A percentile compares a stretch with the other conserved stretches of the same genome.
phyloP scores from a whole-genome alignment of 2,329 filamentous ascomycete species.

The Talaromyces sp. region DNA sequence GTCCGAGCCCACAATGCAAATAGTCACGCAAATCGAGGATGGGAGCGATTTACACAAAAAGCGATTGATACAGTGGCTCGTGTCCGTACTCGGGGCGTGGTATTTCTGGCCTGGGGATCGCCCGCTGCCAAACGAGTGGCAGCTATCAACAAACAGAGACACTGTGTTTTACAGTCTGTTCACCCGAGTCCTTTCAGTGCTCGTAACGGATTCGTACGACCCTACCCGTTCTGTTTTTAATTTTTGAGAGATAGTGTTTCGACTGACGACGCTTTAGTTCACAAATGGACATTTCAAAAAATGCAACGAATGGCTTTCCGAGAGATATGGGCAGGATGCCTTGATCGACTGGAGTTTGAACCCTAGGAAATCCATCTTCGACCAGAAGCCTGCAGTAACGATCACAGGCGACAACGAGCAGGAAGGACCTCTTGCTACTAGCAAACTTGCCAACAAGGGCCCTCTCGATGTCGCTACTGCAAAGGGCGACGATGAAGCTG shows the following conservation, averaged over 20 bases:
- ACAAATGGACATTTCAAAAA: slow-evolving; percentile 47
- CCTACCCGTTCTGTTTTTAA: not conserved
- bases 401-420: slow-evolving; percentile 1
- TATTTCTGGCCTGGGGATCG: slow-evolving; percentile 91
- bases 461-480: not conserved
- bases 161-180: slow-evolving; percentile 79
- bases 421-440: slow-evolving; percentile 14
- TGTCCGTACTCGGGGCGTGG: slow-evolving; percentile 74
- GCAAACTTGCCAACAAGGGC: slow-evolving; percentile 15
- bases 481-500: slow-evolving; percentile 11
- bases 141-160: slow-evolving; percentile 67
- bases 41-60: slow-evolving; percentile 89
- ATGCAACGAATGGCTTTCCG: slow-evolving; percentile 64
- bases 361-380: slow-evolving; percentile 20
- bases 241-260: not conserved
- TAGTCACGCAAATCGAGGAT: slow-evolving; percentile 79
- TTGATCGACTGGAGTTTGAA: slow-evolving; percentile 80
- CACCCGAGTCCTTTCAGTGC: slow-evolving; percentile 95
- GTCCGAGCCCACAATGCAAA: slow-evolving; percentile 87
- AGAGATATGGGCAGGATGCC: slow-evolving; percentile 73
- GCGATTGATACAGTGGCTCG: slow-evolving; percentile 83
- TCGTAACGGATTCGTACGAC: slow-evolving; percentile 66
- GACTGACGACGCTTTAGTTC: slow-evolving; percentile 30
- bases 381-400: not conserved
- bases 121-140: slow-evolving; percentile 76